Evolutionary conservation across 768 basidiomycete genomes (phyloP).

Genomic region (Lentinula edodes): DNA sequence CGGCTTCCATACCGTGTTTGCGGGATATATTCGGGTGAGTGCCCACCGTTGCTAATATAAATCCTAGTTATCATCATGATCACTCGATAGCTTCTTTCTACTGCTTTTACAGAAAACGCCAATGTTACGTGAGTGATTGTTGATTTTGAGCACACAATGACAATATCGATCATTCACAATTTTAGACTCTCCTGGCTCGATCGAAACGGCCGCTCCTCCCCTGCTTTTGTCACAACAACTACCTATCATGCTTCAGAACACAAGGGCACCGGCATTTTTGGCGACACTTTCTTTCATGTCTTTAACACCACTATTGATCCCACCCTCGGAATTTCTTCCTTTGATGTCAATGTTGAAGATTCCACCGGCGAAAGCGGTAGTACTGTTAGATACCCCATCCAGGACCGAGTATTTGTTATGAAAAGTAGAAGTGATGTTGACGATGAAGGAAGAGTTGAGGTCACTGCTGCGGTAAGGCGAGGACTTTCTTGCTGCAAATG

Average conservation of each 20-base stretch:
- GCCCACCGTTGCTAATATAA: neutral
- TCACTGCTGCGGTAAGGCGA: constrained; percentile 5
- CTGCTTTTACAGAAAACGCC: neutral
- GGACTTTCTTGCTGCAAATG: neutral
- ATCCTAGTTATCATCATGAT: neutral
- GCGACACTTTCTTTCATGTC: constrained; percentile 10
- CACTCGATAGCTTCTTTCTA: neutral
- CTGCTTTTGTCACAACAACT: neutral
- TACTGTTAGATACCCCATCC: neutral
- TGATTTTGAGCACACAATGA: neutral
- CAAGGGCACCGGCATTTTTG: constrained; percentile 11
- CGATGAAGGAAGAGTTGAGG: neutral
- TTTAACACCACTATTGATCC: constrained; percentile 10
- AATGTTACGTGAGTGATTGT: neutral
- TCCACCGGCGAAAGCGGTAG: neutral
- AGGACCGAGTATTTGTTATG: constrained; percentile 3
- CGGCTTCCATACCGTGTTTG: neutral
- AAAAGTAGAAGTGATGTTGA: neutral
- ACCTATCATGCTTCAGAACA: neutral
- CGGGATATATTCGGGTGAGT: constrained; percentile 11
- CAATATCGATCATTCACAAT: neutral
- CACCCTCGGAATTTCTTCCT: constrained; percentile 7
- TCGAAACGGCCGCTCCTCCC: neutral
- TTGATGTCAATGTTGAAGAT: constrained; percentile 3
- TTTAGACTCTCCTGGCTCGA: constrained; percentile 7